Evolutionary conservation across 2,329 filamentous ascomycete species (phyloP).

Genomic region (Triangularia verruculosa): DNA sequence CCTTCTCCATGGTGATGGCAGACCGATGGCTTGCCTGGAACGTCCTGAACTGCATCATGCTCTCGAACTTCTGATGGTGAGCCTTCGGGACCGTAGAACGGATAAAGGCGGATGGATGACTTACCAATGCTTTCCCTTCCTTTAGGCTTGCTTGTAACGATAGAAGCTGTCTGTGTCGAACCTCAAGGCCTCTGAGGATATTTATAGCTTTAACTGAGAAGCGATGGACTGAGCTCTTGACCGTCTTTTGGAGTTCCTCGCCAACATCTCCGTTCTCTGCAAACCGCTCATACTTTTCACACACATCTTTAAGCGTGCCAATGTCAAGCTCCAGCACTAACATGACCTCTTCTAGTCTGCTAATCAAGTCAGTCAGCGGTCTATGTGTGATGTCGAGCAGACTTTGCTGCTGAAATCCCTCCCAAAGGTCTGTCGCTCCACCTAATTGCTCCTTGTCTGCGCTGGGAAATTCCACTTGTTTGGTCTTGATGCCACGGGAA

Average conservation of each 20-base stretch:
- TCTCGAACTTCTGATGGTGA: constrained; percentile 8
- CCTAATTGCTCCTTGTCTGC: background rate
- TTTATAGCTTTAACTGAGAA: background rate
- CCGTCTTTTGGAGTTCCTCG: background rate
- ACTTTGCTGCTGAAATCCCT: background rate
- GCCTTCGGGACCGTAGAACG: background rate
- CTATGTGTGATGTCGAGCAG: background rate
- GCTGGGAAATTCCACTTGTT: background rate
- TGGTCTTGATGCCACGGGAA: background rate
- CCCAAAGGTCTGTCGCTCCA: background rate
- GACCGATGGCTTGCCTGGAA: constrained; percentile 9
- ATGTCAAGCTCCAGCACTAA: background rate
- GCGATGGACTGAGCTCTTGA: background rate
- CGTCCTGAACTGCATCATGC: constrained; percentile 10
- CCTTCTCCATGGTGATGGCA: constrained; percentile 41
- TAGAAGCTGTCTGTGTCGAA: background rate
- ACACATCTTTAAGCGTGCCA: background rate
- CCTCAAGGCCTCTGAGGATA: background rate
- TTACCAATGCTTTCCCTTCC: constrained; percentile 10
- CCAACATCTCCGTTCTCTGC: background rate
- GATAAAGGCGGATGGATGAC: background rate
- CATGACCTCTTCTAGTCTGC: background rate
- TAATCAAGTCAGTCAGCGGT: background rate
- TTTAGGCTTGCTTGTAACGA: constrained; percentile 9
- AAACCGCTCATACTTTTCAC: background rate